phyloP scores from a whole-genome alignment of 2,329 filamentous ascomycete species.

The Claviceps sp. region DNA sequence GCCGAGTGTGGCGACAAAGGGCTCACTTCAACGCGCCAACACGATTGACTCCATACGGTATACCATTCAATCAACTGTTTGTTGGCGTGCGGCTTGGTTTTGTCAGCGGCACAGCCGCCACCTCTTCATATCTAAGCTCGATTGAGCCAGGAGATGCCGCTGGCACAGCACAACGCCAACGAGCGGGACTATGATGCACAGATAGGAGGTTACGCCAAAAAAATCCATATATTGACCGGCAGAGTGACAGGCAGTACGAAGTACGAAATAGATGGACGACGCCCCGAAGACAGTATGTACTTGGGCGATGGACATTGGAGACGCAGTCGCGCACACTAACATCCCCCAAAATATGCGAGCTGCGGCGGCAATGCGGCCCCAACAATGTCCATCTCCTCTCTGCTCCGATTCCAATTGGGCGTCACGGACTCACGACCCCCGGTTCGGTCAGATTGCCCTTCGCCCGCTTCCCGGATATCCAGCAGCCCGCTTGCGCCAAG shows the following conservation, averaged over 20 bases:
- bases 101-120: no score
- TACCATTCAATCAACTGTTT: no score
- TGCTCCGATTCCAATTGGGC: conserved; percentile 3
- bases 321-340: background rate
- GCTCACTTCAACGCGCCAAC: no score
- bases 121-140: background rate
- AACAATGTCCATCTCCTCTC: background rate
- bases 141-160: background rate
- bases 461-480: conserved; percentile 5
- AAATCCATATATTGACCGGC: background rate
- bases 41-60: no score
- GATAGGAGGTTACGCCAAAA: background rate
- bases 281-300: background rate
- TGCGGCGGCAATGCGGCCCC: background rate
- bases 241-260: background rate
- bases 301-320: background rate
- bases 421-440: background rate
- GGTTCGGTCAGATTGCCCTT: conserved; percentile 1
- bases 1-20: no score
- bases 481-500: conserved; percentile 3
- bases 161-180: background rate
- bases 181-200: background rate
- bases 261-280: background rate
- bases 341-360: background rate
- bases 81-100: no score